These are phyloP conservation scores for Microascus cirrosus DNA, from an alignment of 2,329 filamentous ascomycete genomes.

Conservation along the genomic window DNA sequence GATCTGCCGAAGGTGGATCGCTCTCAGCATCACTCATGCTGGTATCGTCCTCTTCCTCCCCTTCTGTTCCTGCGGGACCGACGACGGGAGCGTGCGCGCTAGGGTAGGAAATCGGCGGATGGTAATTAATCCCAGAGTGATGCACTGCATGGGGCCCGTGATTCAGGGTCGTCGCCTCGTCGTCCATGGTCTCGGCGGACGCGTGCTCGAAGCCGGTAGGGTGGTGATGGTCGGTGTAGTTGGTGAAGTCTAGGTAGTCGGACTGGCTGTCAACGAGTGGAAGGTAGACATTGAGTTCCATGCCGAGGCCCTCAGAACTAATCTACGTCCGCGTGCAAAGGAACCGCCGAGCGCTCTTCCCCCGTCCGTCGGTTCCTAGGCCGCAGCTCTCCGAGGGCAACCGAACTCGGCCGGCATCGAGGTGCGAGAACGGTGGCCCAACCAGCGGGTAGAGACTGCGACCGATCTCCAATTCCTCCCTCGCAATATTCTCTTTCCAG, in stretches of 20 bases:
- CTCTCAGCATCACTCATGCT: slow-evolving; percentile 23
- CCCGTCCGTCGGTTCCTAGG: background rate
- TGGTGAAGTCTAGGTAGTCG: background rate
- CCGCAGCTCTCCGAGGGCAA: background rate
- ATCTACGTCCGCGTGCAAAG: background rate
- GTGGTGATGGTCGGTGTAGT: background rate
- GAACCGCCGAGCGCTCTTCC: background rate
- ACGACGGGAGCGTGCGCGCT: background rate
- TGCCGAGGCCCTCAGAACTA: background rate
- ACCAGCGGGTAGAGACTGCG: background rate
- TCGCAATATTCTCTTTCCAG: background rate
- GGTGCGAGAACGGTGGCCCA: background rate
- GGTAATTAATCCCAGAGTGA: background rate
- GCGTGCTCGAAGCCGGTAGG: slow-evolving; percentile 7
- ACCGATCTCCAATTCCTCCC: background rate
- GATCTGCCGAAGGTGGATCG: slow-evolving; percentile 14
- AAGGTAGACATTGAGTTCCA: background rate
- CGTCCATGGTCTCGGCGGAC: slow-evolving; percentile 8
- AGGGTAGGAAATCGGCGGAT: background rate
- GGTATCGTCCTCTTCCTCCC: slow-evolving; percentile 15
- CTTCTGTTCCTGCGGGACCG: slow-evolving; percentile 4
- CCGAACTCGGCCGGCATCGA: background rate
- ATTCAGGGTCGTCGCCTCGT: slow-evolving; percentile 9
- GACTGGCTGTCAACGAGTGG: slow-evolving; percentile 1
- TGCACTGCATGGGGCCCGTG: slow-evolving; percentile 5